Conservation (phyloP, 2,329 filamentous ascomycete genomes). For the Colletotrichum eleusines region DNA sequence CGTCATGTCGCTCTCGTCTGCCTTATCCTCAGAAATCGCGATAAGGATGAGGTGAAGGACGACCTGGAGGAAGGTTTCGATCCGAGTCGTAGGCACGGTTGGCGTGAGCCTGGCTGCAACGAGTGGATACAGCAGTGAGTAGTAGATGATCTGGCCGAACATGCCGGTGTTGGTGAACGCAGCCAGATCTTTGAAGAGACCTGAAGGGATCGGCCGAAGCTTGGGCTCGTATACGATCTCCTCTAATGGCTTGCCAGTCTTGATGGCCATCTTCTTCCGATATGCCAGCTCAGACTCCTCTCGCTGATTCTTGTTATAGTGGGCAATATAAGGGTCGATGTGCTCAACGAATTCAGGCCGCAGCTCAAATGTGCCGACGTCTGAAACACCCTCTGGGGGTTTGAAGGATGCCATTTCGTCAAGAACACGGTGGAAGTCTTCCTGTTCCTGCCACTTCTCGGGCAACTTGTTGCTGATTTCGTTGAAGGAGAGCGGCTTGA, state of each 20-base stretch:
- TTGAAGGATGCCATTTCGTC: constrained; percentile 91
- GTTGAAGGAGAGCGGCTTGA: constrained; percentile 95
- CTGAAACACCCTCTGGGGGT: constrained; percentile 88
- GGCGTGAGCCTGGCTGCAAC: constrained; percentile 77
- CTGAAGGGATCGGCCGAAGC: constrained; percentile 79
- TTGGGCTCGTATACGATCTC: constrained; percentile 95
- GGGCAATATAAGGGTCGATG: constrained; percentile 94
- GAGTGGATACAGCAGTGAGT: constrained; percentile 85
- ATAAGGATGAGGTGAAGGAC: constrained; percentile 89
- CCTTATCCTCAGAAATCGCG: constrained; percentile 84
- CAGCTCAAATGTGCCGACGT: constrained; percentile 94
- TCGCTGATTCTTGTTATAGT: constrained; percentile 96
- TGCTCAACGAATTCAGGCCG: constrained; percentile 88
- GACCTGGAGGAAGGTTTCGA: constrained; percentile 93
- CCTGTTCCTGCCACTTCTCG: constrained; percentile 89
- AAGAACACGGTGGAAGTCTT: constrained; percentile 87
- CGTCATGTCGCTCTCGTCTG: constrained; percentile 64
- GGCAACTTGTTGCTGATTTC: constrained; percentile 88
- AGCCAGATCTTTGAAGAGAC: constrained; percentile 82
- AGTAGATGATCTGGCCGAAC: constrained; percentile 92
- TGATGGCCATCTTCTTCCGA: constrained; percentile 87
- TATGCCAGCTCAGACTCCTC: constrained; percentile 95
- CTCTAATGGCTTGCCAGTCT: constrained; percentile 81
- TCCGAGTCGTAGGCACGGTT: constrained; percentile 80
- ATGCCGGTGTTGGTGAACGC: constrained; percentile 85